Base-by-base conservation (phyloP, 2,329 filamentous ascomycete species). In the Huntiella omanensis region DNA sequence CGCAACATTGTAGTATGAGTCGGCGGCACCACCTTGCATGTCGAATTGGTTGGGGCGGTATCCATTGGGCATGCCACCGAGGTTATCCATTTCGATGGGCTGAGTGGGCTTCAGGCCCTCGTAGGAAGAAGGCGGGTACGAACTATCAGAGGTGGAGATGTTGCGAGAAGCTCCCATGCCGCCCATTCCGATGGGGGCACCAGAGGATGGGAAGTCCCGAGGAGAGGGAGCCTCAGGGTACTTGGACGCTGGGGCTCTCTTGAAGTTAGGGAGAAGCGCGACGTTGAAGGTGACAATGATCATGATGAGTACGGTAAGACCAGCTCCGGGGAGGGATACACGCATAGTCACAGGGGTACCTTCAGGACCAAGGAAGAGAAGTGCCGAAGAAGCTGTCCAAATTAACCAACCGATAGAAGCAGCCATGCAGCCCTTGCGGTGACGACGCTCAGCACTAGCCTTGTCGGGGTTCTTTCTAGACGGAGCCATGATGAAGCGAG, bases 311-410 rank as follows among this genome's bases (percentile, higher is more conserved):
- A 71, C 55, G 22, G 65, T 56, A 13, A 74, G 60, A 2, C 71
- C 71, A 28, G 61, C 56, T 3, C 69, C 66, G 32, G 73, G 71
- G 17, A 74, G 55, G 5, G 68, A 62, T 2, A 68, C 73, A 51
- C 66, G 62, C 37, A 64, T 55, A 16, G 65, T 58, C 12, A 73
- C 55, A 12, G 61, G 57, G 11, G 67, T 60, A 4, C 58, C 58
- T 13, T 52, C 53, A 38, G 68, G 59, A 33, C 71, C 72, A 5
- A 76, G 55, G 43, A 70, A 59, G 57, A 74, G 61, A 6, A 66
- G 61, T 5, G 67, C 61, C 53, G 72, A 75, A 49, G 64, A 62
- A 69, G 60, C 69, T 44, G 65, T 69, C 72, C 72, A 76, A 32
- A 71, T 55, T n/a, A 60, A 62, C 47, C 73, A 57, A 11, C 63